These are phyloP conservation scores for Colletotrichum kahawae DNA, from an alignment of 2,329 filamentous ascomycete species.

Conservation along the genomic window DNA sequence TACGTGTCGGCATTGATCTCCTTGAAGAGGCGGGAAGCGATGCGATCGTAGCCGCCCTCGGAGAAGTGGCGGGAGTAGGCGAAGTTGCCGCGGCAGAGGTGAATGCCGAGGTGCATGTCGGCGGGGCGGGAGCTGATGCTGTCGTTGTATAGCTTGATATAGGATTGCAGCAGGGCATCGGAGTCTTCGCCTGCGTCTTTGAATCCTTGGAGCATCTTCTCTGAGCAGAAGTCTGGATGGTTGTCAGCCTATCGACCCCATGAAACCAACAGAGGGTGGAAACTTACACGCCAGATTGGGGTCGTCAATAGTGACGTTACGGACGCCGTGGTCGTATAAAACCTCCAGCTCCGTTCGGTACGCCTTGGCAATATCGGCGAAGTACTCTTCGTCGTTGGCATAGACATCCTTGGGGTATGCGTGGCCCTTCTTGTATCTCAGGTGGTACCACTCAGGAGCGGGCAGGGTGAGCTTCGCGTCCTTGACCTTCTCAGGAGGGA, in stretches of 20 bases:
- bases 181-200: constrained; percentile 19
- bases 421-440: constrained; percentile 58
- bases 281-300: constrained; percentile 56
- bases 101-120: constrained; percentile 74
- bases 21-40: constrained; percentile 65
- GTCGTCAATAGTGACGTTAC: constrained; percentile 66
- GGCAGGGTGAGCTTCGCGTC: constrained; percentile 70
- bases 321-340: constrained; percentile 58
- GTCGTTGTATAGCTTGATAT: constrained; percentile 77
- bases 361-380: constrained; percentile 59
- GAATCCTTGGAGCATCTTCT: constrained; percentile 43
- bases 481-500: constrained; percentile 65
- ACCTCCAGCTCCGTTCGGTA: constrained; percentile 60
- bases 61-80: constrained; percentile 67
- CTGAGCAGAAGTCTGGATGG: constrained; percentile 64
- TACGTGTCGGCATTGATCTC: constrained; percentile 65
- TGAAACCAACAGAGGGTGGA: background rate
- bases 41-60: constrained; percentile 67
- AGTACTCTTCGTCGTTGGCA: constrained; percentile 60
- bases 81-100: constrained; percentile 69
- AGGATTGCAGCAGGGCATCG: constrained; percentile 69
- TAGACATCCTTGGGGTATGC: constrained; percentile 64
- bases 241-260: background rate
- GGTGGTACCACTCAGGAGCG: constrained; percentile 70
- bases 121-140: constrained; percentile 64